phyloP scores from a whole-genome alignment of 495 filamentous ascomycete species.

The Lophiotrema nucula region DNA sequence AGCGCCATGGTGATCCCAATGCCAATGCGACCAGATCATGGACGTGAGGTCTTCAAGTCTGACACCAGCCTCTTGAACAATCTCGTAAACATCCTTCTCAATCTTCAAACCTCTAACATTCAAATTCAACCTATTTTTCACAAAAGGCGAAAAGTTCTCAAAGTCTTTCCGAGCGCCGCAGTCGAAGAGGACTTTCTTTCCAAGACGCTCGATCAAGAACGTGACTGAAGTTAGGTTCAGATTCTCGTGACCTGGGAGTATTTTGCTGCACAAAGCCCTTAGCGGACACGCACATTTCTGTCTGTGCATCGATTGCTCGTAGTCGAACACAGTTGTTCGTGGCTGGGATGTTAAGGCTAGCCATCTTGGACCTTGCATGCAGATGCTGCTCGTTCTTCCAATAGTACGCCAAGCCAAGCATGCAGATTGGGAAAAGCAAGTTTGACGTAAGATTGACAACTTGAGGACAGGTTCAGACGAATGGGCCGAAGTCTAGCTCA shows the following conservation, averaged over 20 bases:
- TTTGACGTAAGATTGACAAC: too few species aligned
- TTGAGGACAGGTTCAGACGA: too few species aligned
- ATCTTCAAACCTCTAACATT: slow-evolving; percentile 31
- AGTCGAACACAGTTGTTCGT: slow-evolving; percentile 38
- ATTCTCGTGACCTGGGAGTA: slow-evolving; percentile 40
- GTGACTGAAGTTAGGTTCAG: slow-evolving; percentile 43
- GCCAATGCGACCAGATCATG: slow-evolving; percentile 36
- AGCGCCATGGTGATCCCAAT: slow-evolving; percentile 23
- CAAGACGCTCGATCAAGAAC: slow-evolving; percentile 40
- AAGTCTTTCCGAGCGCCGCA: slow-evolving; percentile 57
- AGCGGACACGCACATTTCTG: slow-evolving; percentile 37
- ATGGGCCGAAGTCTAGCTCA: too few species aligned
- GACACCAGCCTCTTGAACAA: slow-evolving; percentile 35
- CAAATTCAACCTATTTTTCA: slow-evolving; percentile 26
- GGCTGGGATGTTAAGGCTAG: slow-evolving; percentile 13
- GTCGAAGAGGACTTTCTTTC: slow-evolving; percentile 56
- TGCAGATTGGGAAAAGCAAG: too few species aligned
- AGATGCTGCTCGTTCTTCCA: neutral
- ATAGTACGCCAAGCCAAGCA: too few species aligned
- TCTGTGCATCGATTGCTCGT: slow-evolving; percentile 42
- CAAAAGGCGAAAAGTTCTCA: slow-evolving; percentile 44
- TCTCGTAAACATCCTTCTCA: slow-evolving; percentile 38
- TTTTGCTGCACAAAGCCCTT: slow-evolving; percentile 41
- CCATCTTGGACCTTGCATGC: slow-evolving; percentile 5
- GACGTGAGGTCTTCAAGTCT: slow-evolving; percentile 31